A percentile compares a stretch with the other conserved stretches of the same genome.
Evolutionary conservation across 352 stramenopile species (phyloP).

Genomic region (Globisporangium barbulae): DNA sequence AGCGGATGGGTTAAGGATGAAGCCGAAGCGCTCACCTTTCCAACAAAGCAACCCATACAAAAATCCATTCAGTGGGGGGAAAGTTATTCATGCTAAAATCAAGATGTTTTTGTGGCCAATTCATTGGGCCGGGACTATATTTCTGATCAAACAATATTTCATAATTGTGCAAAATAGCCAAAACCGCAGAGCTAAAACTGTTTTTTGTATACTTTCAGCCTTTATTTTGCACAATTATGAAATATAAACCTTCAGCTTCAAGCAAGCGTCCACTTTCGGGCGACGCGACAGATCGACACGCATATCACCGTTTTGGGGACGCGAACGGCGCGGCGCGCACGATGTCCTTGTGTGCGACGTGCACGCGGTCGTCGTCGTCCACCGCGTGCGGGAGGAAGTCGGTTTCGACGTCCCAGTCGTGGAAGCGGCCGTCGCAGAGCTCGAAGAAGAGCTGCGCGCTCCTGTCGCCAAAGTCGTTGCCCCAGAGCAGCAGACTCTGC

Average conservation of each 20-base stretch:
- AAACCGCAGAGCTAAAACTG: too few relatives aligned
- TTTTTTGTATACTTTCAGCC: too few relatives aligned
- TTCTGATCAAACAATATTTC: too few relatives aligned
- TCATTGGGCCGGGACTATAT: too few relatives aligned
- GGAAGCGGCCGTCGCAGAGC: conserved; percentile 36
- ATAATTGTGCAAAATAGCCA: too few relatives aligned
- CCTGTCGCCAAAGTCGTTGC: conserved; percentile 56
- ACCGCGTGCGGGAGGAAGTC: conserved; percentile 43
- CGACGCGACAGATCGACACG: neutral
- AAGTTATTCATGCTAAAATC: too few relatives aligned
- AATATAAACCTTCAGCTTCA: neutral
- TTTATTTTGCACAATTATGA: neutral
- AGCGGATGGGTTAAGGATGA: too few relatives aligned
- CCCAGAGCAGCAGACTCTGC: conserved; percentile 54
- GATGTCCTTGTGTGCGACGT: conserved; percentile 54
- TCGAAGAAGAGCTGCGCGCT: conserved; percentile 36
- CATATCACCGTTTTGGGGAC: conserved; percentile 42
- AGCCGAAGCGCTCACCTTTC: too few relatives aligned
- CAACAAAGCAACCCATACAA: too few relatives aligned
- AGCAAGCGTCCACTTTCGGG: neutral
- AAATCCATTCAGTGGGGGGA: too few relatives aligned
- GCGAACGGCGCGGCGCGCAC: conserved; percentile 29
- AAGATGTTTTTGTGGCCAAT: too few relatives aligned
- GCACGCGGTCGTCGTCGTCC: conserved; percentile 27
- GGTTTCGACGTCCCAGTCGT: conserved; percentile 42